Conservation (phyloP, 768 basidiomycete species). For the Calvatia gigantea region DNA sequence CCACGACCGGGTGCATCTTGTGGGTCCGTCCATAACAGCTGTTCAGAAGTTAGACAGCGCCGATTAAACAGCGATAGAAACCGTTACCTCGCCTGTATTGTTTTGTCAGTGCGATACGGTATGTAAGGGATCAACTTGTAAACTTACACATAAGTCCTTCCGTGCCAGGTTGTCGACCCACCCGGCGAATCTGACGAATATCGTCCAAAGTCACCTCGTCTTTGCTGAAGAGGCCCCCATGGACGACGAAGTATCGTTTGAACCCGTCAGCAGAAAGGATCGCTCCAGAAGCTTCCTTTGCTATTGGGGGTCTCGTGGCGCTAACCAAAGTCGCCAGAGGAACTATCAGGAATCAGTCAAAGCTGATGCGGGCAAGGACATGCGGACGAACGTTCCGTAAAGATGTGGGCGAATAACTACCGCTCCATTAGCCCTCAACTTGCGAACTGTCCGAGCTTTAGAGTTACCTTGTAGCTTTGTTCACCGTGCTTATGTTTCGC, state of each 20-base stretch:
- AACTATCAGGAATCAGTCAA: slow-evolving; percentile 42
- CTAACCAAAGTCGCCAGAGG: slow-evolving; percentile 85
- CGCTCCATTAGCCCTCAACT: background rate
- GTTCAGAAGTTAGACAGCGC: slow-evolving; percentile 14
- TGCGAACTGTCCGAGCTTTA: background rate
- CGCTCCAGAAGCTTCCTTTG: slow-evolving; percentile 35
- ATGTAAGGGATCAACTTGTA: slow-evolving; percentile 8
- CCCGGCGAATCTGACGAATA: slow-evolving; percentile 81
- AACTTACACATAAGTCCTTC: slow-evolving; percentile 92
- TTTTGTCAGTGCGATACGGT: slow-evolving; percentile 11
- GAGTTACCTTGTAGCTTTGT: slow-evolving; percentile 80
- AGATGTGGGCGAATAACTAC: slow-evolving; percentile 90
- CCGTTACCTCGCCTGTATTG: slow-evolving; percentile 57
- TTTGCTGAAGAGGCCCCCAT: slow-evolving; percentile 94
- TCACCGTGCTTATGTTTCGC: slow-evolving; percentile 96
- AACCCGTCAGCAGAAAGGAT: slow-evolving; percentile 81
- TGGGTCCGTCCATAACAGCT: slow-evolving; percentile 97
- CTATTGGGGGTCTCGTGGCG: slow-evolving; percentile 59
- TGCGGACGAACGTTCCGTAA: slow-evolving; percentile 70
- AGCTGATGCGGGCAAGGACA: background rate
- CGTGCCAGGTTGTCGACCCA: slow-evolving; percentile 89
- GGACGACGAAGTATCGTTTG: slow-evolving; percentile 92
- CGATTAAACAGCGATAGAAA: slow-evolving; percentile 6
- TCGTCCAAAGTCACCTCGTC: slow-evolving; percentile 95
- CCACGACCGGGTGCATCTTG: slow-evolving; percentile 87